Conservation (phyloP, 495 filamentous ascomycete species). For the Collariella sp. region DNA sequence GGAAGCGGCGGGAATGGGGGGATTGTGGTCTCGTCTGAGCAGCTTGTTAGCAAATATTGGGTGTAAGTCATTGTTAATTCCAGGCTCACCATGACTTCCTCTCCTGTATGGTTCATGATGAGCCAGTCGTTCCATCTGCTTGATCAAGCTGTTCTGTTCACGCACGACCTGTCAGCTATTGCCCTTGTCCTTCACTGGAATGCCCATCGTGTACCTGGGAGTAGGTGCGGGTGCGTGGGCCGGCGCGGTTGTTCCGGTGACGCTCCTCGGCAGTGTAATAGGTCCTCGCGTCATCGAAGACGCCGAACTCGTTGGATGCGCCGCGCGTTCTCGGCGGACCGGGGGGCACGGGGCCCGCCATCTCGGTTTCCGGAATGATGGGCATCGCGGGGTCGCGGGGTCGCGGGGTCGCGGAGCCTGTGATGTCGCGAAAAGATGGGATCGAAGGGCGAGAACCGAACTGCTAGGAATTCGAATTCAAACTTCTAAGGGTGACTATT, state of each 20-base stretch:
- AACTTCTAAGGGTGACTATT: background rate
- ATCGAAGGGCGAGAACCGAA: background rate
- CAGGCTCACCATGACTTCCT: conserved; percentile 38
- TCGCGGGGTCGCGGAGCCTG: no score
- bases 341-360: background rate
- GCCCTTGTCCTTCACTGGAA: background rate
- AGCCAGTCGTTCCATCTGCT: conserved; percentile 37
- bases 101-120: conserved; percentile 38
- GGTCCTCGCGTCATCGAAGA: conserved; percentile 42
- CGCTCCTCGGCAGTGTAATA: conserved; percentile 43
- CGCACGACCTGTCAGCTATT: conserved; percentile 16
- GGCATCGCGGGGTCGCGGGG: no score
- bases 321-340: conserved; percentile 10
- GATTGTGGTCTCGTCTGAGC: conserved; percentile 37
- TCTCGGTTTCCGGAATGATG: conserved; percentile 4
- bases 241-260: conserved; percentile 32
- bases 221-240: conserved; percentile 39
- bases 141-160: conserved; percentile 34
- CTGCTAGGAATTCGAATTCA: background rate
- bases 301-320: conserved; percentile 30
- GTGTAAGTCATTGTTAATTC: background rate
- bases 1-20: conserved; percentile 57
- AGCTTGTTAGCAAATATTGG: background rate
- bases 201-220: conserved; percentile 31
- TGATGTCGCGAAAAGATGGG: background rate